phyloP scores from a whole-genome alignment of 345 rosid genomes.

The Euphorbia peplus region DNA sequence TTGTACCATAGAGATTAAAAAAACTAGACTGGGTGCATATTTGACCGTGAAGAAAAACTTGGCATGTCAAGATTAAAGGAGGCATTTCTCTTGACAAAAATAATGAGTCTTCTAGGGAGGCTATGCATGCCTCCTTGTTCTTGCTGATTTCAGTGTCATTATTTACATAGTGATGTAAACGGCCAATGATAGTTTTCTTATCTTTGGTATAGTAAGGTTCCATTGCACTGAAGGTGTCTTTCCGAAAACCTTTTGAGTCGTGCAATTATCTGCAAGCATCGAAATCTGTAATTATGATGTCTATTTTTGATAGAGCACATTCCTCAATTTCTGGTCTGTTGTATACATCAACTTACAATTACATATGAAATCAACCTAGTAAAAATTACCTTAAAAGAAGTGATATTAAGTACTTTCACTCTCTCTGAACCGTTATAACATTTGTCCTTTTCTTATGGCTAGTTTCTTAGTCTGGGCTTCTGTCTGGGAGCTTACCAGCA shows the following conservation, averaged over 20 bases:
- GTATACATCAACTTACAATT: neutral
- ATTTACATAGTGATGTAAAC: neutral
- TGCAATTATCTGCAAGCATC: neutral
- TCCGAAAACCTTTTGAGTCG: neutral
- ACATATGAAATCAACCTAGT: conserved; percentile 3
- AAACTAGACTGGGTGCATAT: neutral
- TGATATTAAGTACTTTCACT: neutral
- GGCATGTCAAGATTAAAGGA: neutral
- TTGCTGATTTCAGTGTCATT: neutral
- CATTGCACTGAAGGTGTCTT: neutral
- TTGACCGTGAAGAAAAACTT: neutral
- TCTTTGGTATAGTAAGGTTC: neutral
- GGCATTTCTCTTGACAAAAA: neutral
- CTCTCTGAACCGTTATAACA: neutral
- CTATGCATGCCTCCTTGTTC: neutral
- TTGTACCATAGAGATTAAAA: neutral
- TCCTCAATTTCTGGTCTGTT: neutral
- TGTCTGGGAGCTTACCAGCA: neutral
- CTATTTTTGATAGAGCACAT: neutral
- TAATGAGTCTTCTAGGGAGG: neutral
- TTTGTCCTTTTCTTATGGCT: neutral
- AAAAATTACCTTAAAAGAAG: neutral
- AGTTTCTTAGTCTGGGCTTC: neutral
- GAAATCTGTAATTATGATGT: neutral
- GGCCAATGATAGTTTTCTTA: neutral